Percentiles rank a stretch among this genome's conserved stretches.
These are phyloP conservation scores for Cystobasidiaceae sp. DNA, from an alignment of 1,284 basidiomycete genomes.

Conservation along the genomic window DNA sequence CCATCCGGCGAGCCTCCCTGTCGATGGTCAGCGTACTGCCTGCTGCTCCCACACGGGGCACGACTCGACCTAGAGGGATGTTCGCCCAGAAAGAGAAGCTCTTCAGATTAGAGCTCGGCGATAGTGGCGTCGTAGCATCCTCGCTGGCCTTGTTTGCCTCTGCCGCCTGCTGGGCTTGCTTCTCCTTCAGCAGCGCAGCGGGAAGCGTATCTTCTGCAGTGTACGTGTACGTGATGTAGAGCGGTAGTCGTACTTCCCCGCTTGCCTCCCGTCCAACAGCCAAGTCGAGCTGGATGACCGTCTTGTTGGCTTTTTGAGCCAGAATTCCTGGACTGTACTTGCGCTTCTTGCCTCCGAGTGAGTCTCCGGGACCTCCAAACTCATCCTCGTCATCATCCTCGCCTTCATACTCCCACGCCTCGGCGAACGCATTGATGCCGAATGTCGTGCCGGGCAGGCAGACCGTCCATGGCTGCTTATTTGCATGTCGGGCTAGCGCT, in stretches of 20 bases:
- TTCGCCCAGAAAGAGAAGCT: slow-evolving; percentile 80
- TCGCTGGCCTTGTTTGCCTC: too few species aligned
- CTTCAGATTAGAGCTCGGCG: slow-evolving; percentile 58
- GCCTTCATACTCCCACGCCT: slow-evolving; percentile 86
- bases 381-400: slow-evolving; percentile 60
- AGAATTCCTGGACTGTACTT: slow-evolving; percentile 64
- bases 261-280: slow-evolving; percentile 67
- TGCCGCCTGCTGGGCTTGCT: too few species aligned
- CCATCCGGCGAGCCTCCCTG: neutral
- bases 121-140: slow-evolving; percentile 44
- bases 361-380: slow-evolving; percentile 43
- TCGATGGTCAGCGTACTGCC: neutral
- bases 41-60: slow-evolving; percentile 1
- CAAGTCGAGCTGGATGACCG: slow-evolving; percentile 74
- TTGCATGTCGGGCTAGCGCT: too few species aligned
- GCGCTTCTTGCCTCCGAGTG: slow-evolving; percentile 44
- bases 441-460: slow-evolving; percentile 70
- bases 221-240: slow-evolving; percentile 74
- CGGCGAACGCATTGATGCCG: slow-evolving; percentile 77
- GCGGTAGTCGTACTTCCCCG: slow-evolving; percentile 65
- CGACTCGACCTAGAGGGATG: slow-evolving; percentile 65
- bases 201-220: slow-evolving; percentile 65
- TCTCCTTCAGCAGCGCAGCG: too few species aligned
- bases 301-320: slow-evolving; percentile 78
- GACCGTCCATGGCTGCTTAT: slow-evolving; percentile 51